Evolutionary conservation across 73 alveolate species (phyloP).

Genomic region (Paramecium pentaurelia): DNA sequence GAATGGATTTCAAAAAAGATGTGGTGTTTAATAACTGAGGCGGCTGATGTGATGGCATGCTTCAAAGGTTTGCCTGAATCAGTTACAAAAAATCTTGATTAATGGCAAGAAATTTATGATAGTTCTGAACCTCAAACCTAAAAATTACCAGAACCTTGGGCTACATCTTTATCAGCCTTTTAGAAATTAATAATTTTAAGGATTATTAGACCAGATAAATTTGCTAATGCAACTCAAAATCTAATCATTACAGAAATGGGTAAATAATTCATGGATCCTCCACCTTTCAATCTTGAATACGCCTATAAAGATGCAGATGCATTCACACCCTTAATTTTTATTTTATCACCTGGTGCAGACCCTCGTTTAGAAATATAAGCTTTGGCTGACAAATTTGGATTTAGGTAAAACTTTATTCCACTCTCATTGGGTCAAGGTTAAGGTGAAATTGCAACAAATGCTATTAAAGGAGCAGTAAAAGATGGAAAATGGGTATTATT

Average conservation of each 20-base stretch:
- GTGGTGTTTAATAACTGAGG: constrained; percentile 91
- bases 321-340: constrained; percentile 91
- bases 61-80: constrained; percentile 88
- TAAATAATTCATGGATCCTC: constrained; percentile 86
- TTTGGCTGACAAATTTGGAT: constrained; percentile 81
- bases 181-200: constrained; percentile 84
- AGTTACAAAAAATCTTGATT: constrained; percentile 76
- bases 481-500: constrained; percentile 95
- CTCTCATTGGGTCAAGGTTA: constrained; percentile 97
- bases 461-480: constrained; percentile 89
- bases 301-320: constrained; percentile 91
- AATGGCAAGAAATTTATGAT: constrained; percentile 91
- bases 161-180: constrained; percentile 70
- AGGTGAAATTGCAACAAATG: constrained; percentile 91
- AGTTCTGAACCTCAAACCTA: constrained; percentile 81
- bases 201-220: constrained; percentile 95
- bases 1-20: constrained; percentile 91
- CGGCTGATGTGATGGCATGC: constrained; percentile 74
- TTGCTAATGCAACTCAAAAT: constrained; percentile 85
- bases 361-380: constrained; percentile 93
- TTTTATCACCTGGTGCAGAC: constrained; percentile 99
- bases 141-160: constrained; percentile 91
- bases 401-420: constrained; percentile 76
- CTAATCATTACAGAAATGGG: constrained; percentile 90
- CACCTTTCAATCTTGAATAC: constrained; percentile 91